Base-by-base conservation (phyloP, 768 basidiomycete species). In the Vararia minispora region DNA sequence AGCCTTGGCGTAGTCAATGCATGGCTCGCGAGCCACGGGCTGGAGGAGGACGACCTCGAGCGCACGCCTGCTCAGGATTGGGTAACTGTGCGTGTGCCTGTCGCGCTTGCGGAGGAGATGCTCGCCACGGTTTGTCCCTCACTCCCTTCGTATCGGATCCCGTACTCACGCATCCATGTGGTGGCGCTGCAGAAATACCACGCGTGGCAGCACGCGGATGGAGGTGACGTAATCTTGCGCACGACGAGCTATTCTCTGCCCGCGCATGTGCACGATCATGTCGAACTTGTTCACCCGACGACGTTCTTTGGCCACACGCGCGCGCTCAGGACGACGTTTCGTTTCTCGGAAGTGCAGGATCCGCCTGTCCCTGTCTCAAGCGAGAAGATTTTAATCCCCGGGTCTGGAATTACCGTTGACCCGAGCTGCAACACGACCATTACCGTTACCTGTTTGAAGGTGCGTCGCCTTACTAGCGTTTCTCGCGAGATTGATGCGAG, bases 261-360 rank as follows among this genome's bases (percentile, higher is more conserved):
- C 0, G 58, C 58, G 25, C 39, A 64, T 33, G 52, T 81, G 36
- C 64, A 71, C 44, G 54, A 61, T 1, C 75, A 79, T 49, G 51
- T 80, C 33, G 76, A 79, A 16, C 53, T 79, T 25, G 58, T 81
- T 24, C 76, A 80, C 39, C 79, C 79, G 1, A 81, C 79, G 1
- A 81, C 76, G 1, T 69, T 72, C 53, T 81, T 80, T 47, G 56
- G 62, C 37, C 64, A 67, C 28, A 56, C 59, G 36, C 67, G 60
- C 45, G 56, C 54, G 3, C 56, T 64, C 17, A 63, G 49, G 36
- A 64, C 62, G 5, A 66, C 59, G 0, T 41, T 67, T 3, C 58
- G 59, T 37, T 61, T 42, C 9, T 39, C 43, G 18, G 28, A 29
- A 13, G 6, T 10, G 22, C n/a, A 13, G 2, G n/a, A 5, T n/a